These are phyloP conservation scores for Blastosporella zonata DNA, from an alignment of 1,284 basidiomycete species.

Conservation along the genomic window DNA sequence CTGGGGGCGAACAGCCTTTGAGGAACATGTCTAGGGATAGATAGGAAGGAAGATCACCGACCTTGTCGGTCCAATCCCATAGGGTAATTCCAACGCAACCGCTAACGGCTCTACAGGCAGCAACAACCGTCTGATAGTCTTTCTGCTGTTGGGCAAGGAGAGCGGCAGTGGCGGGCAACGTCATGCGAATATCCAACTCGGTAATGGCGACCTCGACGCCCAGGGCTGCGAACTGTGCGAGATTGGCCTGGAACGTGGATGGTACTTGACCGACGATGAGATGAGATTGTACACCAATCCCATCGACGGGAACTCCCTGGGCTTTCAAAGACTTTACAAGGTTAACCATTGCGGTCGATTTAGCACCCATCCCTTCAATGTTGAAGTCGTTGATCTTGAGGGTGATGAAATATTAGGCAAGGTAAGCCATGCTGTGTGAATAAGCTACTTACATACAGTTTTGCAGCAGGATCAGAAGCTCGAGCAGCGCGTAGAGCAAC, in stretches of 20 bases:
- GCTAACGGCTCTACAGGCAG: conserved; percentile 47
- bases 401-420: conserved; percentile 9
- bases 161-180: conserved; percentile 47
- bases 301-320: conserved; percentile 50
- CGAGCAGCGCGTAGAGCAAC: conserved; percentile 40
- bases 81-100: conserved; percentile 52
- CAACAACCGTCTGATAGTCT: conserved; percentile 53
- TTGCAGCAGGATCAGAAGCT: conserved; percentile 38
- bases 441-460: conserved; percentile 34
- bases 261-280: conserved; percentile 51
- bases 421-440: not conserved
- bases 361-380: conserved; percentile 46
- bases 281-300: conserved; percentile 54
- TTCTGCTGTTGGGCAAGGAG: conserved; percentile 48
- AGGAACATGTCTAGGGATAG: not conserved
- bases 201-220: conserved; percentile 61
- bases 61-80: conserved; percentile 53
- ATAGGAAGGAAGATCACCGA: conserved; percentile 8
- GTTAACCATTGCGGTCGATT: conserved; percentile 48
- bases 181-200: conserved; percentile 59
- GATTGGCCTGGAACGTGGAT: conserved; percentile 38
- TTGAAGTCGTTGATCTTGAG: conserved; percentile 59
- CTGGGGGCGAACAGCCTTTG: conserved; percentile 16
- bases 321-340: conserved; percentile 45
- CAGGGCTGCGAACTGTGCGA: conserved; percentile 46